Evolutionary conservation across 257 asterid species (phyloP).

Genomic region (Solanum tacnaense): DNA sequence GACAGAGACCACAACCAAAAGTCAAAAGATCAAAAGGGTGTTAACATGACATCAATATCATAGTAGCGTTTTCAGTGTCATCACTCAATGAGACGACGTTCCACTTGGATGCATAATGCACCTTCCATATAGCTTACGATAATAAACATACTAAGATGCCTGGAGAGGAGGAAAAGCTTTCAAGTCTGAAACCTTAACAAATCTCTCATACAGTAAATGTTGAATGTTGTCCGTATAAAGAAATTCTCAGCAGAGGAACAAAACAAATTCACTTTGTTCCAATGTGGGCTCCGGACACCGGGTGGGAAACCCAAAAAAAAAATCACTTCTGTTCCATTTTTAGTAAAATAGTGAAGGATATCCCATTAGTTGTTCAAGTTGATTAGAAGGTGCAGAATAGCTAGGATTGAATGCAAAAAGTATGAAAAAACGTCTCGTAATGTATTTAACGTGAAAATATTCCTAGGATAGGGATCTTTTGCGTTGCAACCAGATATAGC

Average conservation of each 20-base stretch:
- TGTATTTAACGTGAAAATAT: background rate
- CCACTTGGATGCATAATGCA: background rate
- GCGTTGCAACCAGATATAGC: background rate
- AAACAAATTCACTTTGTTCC: background rate
- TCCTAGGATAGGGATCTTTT: background rate
- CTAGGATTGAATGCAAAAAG: background rate
- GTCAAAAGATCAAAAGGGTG: background rate
- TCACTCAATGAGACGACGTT: background rate
- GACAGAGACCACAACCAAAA: background rate
- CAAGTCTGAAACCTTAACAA: background rate
- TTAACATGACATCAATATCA: background rate
- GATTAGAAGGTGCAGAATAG: background rate
- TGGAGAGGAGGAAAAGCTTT: background rate
- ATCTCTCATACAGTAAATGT: background rate
- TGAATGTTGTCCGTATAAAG: background rate
- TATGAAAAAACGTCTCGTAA: background rate
- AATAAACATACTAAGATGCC: background rate
- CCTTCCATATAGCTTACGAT: background rate
- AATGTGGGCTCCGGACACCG: too few relatives aligned
- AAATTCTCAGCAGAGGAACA: background rate
- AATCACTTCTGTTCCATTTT: background rate
- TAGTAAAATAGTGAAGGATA: background rate
- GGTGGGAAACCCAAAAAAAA: too few relatives aligned
- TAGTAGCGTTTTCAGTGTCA: background rate
- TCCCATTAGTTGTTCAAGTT: background rate